Percentiles rank a stretch among this genome's conserved stretches.
Evolutionary conservation across 208 protist genomes (phyloP).

Genomic region (Crithidia bombi): DNA sequence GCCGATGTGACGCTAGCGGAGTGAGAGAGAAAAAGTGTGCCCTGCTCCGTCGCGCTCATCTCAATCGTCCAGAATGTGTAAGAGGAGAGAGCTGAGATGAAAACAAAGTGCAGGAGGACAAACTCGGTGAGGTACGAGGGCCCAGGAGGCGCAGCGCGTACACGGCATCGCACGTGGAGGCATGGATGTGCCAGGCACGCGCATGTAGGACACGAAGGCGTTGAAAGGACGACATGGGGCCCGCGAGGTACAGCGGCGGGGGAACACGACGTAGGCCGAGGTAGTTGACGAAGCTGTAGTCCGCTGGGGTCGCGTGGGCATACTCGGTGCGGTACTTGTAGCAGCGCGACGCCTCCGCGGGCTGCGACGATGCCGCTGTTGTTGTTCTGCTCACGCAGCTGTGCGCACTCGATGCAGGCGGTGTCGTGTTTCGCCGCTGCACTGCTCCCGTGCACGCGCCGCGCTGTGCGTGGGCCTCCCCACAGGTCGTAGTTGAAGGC

Average conservation of each 20-base stretch:
- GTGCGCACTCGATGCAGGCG: conserved; percentile 45
- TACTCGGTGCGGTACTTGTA: too few species aligned
- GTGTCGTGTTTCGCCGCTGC: conserved; percentile 35
- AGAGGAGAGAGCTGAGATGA: conserved; percentile 53
- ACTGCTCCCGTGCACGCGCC: conserved; percentile 26
- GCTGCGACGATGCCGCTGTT: conserved; percentile 6
- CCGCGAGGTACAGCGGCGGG: conserved; percentile 92
- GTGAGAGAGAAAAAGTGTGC: conserved; percentile 58
- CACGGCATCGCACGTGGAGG: conserved; percentile 17
- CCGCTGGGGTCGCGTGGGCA: conserved; percentile 31
- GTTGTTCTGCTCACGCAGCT: conserved; percentile 31
- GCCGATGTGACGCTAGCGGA: conserved; percentile 87
- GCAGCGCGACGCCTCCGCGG: conserved; percentile 39
- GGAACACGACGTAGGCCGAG: conserved; percentile 91
- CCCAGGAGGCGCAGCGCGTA: conserved; percentile 21
- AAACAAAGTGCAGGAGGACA: conserved; percentile 43
- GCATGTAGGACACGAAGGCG: conserved; percentile 85
- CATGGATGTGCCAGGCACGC: conserved; percentile 26
- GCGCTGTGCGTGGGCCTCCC: conserved; percentile 34
- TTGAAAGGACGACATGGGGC: conserved; percentile 92
- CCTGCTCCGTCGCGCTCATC: too few species aligned
- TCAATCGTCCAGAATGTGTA: conserved; percentile 77
- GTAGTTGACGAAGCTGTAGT: conserved; percentile 87
- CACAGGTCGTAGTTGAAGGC: conserved; percentile 75
- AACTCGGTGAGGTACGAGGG: neutral